These are phyloP conservation scores for Colletotrichum horii DNA, from an alignment of 2,329 filamentous ascomycete genomes.

Conservation along the genomic window DNA sequence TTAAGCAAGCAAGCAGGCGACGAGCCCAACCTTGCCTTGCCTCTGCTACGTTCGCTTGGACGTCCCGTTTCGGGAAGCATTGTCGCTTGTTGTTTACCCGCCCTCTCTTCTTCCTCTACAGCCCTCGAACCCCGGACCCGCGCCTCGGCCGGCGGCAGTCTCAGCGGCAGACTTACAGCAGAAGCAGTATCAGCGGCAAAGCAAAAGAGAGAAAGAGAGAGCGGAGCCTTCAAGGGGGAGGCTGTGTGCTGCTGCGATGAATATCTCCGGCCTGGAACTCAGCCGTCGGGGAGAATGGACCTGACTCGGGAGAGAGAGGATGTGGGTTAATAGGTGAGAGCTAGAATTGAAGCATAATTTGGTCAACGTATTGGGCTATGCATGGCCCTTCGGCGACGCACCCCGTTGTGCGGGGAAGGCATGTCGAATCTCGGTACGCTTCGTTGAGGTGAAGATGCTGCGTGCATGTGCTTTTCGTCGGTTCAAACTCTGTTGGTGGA, in stretches of 20 bases:
- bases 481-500: background rate
- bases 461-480: slow-evolving; percentile 4
- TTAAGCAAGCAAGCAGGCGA: background rate
- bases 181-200: slow-evolving; percentile 1
- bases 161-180: background rate
- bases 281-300: background rate
- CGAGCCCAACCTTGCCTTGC: background rate
- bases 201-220: background rate
- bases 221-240: background rate
- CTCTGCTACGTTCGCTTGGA: slow-evolving; percentile 10
- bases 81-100: background rate
- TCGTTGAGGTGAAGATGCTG: background rate
- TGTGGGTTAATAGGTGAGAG: background rate
- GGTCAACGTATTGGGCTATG: background rate
- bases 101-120: background rate
- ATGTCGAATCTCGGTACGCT: slow-evolving; percentile 6
- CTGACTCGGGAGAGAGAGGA: background rate
- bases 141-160: background rate
- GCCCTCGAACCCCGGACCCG: background rate
- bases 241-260: background rate
- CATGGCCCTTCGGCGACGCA: background rate
- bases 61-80: slow-evolving; percentile 14
- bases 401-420: background rate
- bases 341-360: background rate
- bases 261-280: background rate